Evolutionary conservation across 2,329 filamentous ascomycete species (phyloP), one percentile per base, ranked within the genome.

Genomic region (Endothia cerciana): DNA sequence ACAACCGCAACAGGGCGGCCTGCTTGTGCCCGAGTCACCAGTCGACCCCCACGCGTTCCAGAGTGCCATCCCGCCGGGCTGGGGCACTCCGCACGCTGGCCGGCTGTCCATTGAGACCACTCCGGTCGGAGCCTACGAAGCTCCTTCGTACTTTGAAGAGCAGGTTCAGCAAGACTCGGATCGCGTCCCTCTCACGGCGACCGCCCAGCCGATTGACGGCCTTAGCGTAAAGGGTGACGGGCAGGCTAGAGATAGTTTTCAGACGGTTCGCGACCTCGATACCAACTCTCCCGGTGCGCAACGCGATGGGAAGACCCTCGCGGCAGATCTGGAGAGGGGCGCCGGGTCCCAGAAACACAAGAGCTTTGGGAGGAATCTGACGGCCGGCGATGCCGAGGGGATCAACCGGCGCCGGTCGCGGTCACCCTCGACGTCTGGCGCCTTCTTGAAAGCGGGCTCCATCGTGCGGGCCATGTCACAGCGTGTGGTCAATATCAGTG

Each of bases 401-500:
- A 33, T 60, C 30, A 77, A 79, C 66, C 74, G 75, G 62, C 81
- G 83, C 62, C 80, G 84, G 55, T 90, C 90, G 53, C 81, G 89
- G 47, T 88, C 89, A 1, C 82, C 86, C 2, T 89, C 89, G 22
- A 83, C 85, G 10, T 84, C 87, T 13, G 86, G 85, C 33, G 89
- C 91, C 22, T 77, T 94, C 62, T 86, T 85, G 30, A 84, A 88
- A 71, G 91, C 91, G 68, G 87, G 91, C 55, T 92, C 91, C 10
- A 92, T 93, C 72, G 87, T 94, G 77, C 87, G 91, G 70, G 88
- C 88, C 68, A 97, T 99, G 88, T 98, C 96, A 40, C 94, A 97
- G 80, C 92, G 95, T 81, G 94, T 99, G 64, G 95, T 99, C 74
- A 98, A 98, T 74, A 87, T 99, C 72, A 97, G 93, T 78, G 97